These are phyloP conservation scores for Hypericum androsaemum DNA, from an alignment of 345 rosid species.

Conservation along the genomic window DNA sequence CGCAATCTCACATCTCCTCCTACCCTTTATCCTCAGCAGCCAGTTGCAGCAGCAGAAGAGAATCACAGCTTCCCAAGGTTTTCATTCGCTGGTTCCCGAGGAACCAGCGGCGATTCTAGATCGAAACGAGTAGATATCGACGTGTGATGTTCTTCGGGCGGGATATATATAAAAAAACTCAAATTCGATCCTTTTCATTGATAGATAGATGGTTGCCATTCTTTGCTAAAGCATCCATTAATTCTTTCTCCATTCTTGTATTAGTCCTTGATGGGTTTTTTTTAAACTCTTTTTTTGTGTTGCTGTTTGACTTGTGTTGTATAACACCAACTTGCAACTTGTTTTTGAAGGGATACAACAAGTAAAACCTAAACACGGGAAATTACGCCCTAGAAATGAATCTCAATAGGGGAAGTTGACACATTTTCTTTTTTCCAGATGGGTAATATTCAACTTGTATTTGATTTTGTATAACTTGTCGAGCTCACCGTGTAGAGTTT, in stretches of 20 bases:
- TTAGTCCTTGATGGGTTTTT: no score
- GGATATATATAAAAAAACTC: neutral
- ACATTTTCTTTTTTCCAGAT: no score
- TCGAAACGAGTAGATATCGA: conserved; percentile 80
- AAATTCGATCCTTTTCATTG: neutral
- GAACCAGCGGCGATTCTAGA: conserved; percentile 40
- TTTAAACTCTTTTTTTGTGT: no score
- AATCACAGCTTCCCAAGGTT: conserved; percentile 68
- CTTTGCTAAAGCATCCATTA: conserved; percentile 2
- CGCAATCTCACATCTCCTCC: conserved; percentile 94
- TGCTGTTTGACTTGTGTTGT: no score
- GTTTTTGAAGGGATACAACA: no score
- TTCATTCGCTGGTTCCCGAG: conserved; percentile 42
- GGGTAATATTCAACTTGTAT: no score
- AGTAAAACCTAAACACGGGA: no score
- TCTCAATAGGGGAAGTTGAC: no score
- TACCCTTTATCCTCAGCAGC: conserved; percentile 92
- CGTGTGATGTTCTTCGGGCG: conserved; percentile 29
- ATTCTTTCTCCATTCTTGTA: conserved; percentile 18
- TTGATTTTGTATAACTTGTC: no score
- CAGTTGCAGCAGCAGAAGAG: conserved; percentile 55
- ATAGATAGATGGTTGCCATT: neutral
- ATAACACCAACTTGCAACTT: no score
- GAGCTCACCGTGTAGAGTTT: no score
- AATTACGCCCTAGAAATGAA: no score